Conservation (phyloP, 352 stramenopile genomes). For the Phytophthora pistaciae region DNA sequence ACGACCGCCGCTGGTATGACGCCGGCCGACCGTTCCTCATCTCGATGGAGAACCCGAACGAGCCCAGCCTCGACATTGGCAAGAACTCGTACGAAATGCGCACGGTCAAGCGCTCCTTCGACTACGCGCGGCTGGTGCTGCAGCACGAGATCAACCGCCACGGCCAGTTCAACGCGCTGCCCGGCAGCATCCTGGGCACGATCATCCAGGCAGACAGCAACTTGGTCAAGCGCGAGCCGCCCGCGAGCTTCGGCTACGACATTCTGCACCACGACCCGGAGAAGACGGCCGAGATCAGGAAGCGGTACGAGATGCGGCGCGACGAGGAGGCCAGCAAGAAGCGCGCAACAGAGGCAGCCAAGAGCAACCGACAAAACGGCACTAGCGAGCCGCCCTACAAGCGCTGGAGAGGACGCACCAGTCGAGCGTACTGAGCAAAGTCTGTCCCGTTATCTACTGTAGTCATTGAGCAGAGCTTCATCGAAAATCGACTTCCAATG, state of each 20-base stretch:
- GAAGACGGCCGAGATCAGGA: slow-evolving; percentile 68
- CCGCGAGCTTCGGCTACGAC: slow-evolving; percentile 71
- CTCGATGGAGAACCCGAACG: slow-evolving; percentile 96
- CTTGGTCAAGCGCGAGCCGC: slow-evolving; percentile 64
- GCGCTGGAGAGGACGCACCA: slow-evolving; percentile 66
- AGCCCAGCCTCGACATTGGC: slow-evolving; percentile 92
- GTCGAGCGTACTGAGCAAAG: slow-evolving; percentile 39
- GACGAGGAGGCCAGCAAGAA: slow-evolving; percentile 73
- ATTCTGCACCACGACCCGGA: slow-evolving; percentile 76
- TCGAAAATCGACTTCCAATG: slow-evolving; percentile 12
- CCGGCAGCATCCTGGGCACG: slow-evolving; percentile 76
- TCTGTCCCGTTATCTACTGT: slow-evolving; percentile 12
- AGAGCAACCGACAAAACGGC: slow-evolving; percentile 34
- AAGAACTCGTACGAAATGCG: slow-evolving; percentile 94
- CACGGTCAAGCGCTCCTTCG: slow-evolving; percentile 92
- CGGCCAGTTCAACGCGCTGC: slow-evolving; percentile 67
- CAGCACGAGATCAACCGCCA: slow-evolving; percentile 78
- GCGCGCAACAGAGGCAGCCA: slow-evolving; percentile 29
- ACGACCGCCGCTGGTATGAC: slow-evolving; percentile 76
- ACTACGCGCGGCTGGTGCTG: slow-evolving; percentile 81
- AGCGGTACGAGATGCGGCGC: slow-evolving; percentile 70
- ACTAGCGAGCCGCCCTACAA: slow-evolving; percentile 58
- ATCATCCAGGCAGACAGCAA: slow-evolving; percentile 81
- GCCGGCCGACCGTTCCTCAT: slow-evolving; percentile 86
- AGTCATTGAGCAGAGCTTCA: slow-evolving; percentile 26